Percentiles rank a stretch among this genome's conserved stretches.
These are phyloP conservation scores for Colletotrichum falcatum DNA, from an alignment of 2,329 filamentous ascomycete species.

Conservation along the genomic window DNA sequence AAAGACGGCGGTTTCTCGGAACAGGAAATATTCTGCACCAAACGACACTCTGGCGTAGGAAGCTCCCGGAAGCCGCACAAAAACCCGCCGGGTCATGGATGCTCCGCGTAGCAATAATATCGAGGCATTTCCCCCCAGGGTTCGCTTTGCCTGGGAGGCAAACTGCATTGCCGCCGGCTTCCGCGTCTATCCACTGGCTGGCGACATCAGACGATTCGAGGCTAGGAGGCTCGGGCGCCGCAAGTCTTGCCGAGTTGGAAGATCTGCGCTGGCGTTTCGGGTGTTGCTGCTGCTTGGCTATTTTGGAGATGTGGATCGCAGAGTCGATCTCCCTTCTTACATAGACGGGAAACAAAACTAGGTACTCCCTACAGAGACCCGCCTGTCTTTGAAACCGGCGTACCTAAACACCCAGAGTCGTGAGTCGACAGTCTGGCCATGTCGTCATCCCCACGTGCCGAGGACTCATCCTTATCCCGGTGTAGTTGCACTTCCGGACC, in stretches of 20 bases:
- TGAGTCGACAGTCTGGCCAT: conserved; percentile 45
- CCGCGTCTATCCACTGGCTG: conserved; percentile 52
- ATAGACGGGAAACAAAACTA: too few relatives aligned
- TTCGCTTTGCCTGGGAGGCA: conserved; percentile 44
- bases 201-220: too few relatives aligned
- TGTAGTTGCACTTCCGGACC: too few relatives aligned
- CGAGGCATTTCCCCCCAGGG: conserved; percentile 51
- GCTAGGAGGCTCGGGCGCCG: too few relatives aligned
- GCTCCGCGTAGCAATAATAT: conserved; percentile 52
- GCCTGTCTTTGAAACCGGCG: background rate
- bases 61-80: conserved; percentile 46
- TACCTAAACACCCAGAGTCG: conserved; percentile 46
- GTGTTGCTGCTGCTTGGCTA: too few relatives aligned
- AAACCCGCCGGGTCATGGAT: conserved; percentile 53
- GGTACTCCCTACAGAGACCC: too few relatives aligned
- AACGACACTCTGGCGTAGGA: conserved; percentile 49
- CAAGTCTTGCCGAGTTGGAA: too few relatives aligned
- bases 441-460: conserved; percentile 42
- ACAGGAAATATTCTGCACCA: conserved; percentile 60
- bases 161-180: conserved; percentile 52
- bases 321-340: too few relatives aligned
- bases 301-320: too few relatives aligned
- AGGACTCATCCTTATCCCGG: conserved; percentile 6
- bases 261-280: too few relatives aligned
- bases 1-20: conserved; percentile 57